Base-by-base conservation (phyloP, 257 asterid species). In the Datura wrightii region DNA sequence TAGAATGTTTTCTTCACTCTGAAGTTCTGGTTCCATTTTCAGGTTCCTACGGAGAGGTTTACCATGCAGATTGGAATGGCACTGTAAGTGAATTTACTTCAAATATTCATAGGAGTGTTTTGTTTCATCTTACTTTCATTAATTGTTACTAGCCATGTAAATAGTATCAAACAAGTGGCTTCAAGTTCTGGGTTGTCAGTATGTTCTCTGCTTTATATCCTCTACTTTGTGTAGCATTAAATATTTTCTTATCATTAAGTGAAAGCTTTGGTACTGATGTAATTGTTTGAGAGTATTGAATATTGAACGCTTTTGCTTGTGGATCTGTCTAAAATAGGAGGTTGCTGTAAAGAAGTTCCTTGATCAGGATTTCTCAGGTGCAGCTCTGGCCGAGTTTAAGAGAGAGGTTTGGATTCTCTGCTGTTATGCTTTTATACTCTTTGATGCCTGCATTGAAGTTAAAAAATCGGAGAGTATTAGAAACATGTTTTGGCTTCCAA, bases 31-130 rank as follows among this genome's bases (percentile, higher is more conserved):
- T 78, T n/a, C 34, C 48, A 50, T 79, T 87, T 89, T 84, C 93
- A 97, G 99, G 99, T 89, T 97, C 99, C 14, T 97, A 97, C 86
- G 99, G 99, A 67, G 99, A 97, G 92, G 99, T 97, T 84, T 97
- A 95, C 90, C 98, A 88, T 88, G 99, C 98, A 66, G 99, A 97
- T 89, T 97, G 98, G 99, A 97, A 97, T 90, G 99, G 98, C 90
- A 95, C 98, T 55, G 99, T 97, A 88, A 93, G 99, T 89, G 79
- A 54, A 88, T 89, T 63, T 84, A 36, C 74, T 18, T 56, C 80
- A 63, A 66, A 42, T 53, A 44, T 15, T 55, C 80, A 52, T 41
- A 50, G 55, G 72, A 53, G 79, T 19, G 7, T 46, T 85, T 50
- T 31, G 37, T 24, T 74, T 74, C 60, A 52, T 52, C 44, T 31